Percentiles rank a stretch among this genome's conserved stretches.
These are phyloP conservation scores for Paraphaeosphaeria sporulosa DNA, from an alignment of 2,329 filamentous ascomycete species.

Conservation along the genomic window DNA sequence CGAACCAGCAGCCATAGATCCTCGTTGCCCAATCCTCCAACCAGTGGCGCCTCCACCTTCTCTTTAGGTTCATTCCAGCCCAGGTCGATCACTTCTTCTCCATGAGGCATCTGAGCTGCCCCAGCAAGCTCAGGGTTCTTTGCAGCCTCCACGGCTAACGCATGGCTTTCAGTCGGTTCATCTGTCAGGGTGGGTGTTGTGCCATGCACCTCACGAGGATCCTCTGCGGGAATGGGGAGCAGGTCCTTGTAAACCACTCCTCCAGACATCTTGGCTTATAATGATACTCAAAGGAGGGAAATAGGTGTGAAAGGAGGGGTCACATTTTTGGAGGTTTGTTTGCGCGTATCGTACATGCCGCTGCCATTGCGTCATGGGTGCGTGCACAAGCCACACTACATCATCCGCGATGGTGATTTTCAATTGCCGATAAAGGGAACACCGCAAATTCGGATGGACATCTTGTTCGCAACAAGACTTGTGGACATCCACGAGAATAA, in stretches of 20 bases:
- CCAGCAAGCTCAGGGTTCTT: conserved; percentile 54
- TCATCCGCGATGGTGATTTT: conserved; percentile 14
- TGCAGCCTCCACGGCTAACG: conserved; percentile 51
- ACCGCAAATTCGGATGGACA: neutral
- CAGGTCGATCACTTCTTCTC: conserved; percentile 67
- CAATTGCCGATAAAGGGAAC: neutral
- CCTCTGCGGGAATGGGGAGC: conserved; percentile 44
- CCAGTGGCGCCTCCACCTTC: conserved; percentile 65
- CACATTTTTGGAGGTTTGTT: conserved; percentile 2
- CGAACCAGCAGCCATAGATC: conserved; percentile 76
- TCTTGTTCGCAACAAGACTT: neutral
- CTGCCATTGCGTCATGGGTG: conserved; percentile 19
- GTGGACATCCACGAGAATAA: no score
- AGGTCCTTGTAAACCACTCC: conserved; percentile 48
- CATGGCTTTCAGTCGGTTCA: conserved; percentile 56
- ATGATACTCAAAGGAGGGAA: neutral
- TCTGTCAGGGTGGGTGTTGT: conserved; percentile 47
- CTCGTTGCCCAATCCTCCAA: conserved; percentile 74
- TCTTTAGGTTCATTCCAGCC: conserved; percentile 72
- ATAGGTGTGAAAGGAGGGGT: neutral
- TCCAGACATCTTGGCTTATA: conserved; percentile 33
- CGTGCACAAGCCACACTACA: conserved; percentile 16
- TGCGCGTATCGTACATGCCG: neutral
- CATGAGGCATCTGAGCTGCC: conserved; percentile 52
- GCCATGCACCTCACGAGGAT: conserved; percentile 38